phyloP scores from a whole-genome alignment of 352 stramenopile genomes.

The Phytophthora ohioensis region DNA sequence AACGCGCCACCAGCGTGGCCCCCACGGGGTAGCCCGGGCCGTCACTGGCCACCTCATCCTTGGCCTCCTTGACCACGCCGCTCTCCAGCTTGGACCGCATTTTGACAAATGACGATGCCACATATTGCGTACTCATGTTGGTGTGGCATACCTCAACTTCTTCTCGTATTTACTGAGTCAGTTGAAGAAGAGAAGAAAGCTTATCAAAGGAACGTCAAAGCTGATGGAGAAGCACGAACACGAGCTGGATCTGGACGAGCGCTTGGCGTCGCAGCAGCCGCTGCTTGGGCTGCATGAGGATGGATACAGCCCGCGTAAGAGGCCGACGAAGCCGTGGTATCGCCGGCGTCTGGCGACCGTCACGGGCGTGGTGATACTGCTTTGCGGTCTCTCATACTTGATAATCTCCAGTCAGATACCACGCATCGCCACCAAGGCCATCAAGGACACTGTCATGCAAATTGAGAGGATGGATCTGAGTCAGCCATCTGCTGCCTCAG shows the following conservation, averaged over 20 bases:
- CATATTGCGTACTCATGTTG: not conserved
- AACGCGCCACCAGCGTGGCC: slow-evolving; percentile 68
- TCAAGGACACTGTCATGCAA: slow-evolving; percentile 65
- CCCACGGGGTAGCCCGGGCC: slow-evolving; percentile 60
- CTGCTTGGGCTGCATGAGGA: slow-evolving; percentile 39
- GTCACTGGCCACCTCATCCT: slow-evolving; percentile 26
- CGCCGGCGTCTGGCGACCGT: slow-evolving; percentile 26
- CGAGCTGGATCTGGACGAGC: slow-evolving; percentile 41
- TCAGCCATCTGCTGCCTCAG: slow-evolving; percentile 34
- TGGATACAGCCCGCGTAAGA: not conserved
- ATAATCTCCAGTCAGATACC: slow-evolving; percentile 63
- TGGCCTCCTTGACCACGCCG: slow-evolving; percentile 20
- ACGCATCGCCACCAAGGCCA: slow-evolving; percentile 63
- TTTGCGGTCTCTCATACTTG: slow-evolving; percentile 47
- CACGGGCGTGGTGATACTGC: slow-evolving; percentile 27
- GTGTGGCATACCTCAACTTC: not conserved
- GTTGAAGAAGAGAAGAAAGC: slow-evolving; percentile 19
- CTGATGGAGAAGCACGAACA: slow-evolving; percentile 17
- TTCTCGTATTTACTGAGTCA: slow-evolving; percentile 4
- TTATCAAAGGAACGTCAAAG: slow-evolving; percentile 4
- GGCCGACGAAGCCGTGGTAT: slow-evolving; percentile 32
- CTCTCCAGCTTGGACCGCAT: slow-evolving; percentile 30
- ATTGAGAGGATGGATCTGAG: slow-evolving; percentile 71
- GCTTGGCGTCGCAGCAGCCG: slow-evolving; percentile 35
- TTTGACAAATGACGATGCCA: slow-evolving; percentile 19